Percentiles rank a stretch among this genome's conserved stretches.
phyloP scores from a whole-genome alignment of 2,329 filamentous ascomycete species.

The Fusarium sp. region DNA sequence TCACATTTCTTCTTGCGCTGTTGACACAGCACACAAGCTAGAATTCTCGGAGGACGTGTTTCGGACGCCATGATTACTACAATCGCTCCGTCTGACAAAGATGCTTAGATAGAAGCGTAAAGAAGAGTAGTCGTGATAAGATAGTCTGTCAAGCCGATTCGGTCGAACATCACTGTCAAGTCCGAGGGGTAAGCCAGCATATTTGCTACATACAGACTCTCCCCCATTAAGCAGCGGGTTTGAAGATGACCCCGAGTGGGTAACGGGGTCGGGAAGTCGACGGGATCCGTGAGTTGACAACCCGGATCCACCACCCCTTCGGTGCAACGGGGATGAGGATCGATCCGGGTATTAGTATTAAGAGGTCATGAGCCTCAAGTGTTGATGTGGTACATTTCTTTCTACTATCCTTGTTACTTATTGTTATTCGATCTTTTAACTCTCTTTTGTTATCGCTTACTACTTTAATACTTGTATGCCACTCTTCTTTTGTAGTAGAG shows the following conservation, averaged over 20 bases:
- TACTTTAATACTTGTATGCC: constrained; percentile 25
- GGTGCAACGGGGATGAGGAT: constrained; percentile 18
- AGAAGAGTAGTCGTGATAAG: background rate
- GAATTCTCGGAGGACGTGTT: constrained; percentile 19
- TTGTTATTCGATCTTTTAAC: background rate
- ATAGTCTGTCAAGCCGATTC: background rate
- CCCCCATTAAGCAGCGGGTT: constrained; percentile 13
- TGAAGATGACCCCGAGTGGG: constrained; percentile 5
- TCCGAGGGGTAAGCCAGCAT: constrained; percentile 15
- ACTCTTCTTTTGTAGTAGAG: background rate
- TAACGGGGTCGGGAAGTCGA: constrained; percentile 31
- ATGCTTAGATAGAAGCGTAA: background rate
- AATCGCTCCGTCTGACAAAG: too few relatives aligned
- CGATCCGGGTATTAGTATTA: constrained; percentile 25
- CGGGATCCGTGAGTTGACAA: constrained; percentile 20
- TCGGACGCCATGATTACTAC: constrained; percentile 18
- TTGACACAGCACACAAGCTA: constrained; percentile 36
- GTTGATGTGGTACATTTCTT: background rate
- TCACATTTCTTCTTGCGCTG: constrained; percentile 40
- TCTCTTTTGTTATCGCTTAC: constrained; percentile 12
- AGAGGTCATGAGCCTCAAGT: constrained; percentile 17
- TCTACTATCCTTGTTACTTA: background rate
- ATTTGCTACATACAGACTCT: constrained; percentile 24
- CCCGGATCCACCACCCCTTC: constrained; percentile 20
- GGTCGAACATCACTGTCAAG: background rate